These are phyloP conservation scores for Heimioporus sp. DNA, from an alignment of 768 basidiomycete species.

Conservation along the genomic window DNA sequence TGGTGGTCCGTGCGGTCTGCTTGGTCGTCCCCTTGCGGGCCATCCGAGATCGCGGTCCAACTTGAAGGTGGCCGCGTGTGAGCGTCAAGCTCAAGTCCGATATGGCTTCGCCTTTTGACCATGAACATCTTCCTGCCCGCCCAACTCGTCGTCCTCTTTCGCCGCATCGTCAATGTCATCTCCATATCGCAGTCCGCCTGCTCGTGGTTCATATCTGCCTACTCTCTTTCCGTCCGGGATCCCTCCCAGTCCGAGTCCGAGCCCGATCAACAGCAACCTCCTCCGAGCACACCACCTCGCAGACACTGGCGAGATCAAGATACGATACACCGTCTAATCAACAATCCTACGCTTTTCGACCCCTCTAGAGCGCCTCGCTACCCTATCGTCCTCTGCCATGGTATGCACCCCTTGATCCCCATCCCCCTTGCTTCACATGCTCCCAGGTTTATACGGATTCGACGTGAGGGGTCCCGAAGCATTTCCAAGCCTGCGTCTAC, in stretches of 20 bases:
- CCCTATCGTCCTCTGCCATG: conserved; percentile 95
- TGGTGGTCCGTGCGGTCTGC: background rate
- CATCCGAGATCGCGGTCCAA: no score
- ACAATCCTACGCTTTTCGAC: conserved; percentile 74
- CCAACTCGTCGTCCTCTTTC: conserved; percentile 59
- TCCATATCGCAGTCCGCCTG: conserved; percentile 3
- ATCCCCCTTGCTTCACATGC: background rate
- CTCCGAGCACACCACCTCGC: conserved; percentile 4
- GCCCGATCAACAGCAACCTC: conserved; percentile 6
- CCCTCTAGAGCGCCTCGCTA: conserved; percentile 79
- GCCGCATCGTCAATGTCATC: conserved; percentile 64
- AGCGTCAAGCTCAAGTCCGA: no score
- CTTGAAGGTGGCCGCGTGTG: background rate
- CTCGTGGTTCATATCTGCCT: conserved; percentile 16
- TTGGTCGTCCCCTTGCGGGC: conserved; percentile 3
- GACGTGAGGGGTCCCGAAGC: conserved; percentile 82
- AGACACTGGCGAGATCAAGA: conserved; percentile 34
- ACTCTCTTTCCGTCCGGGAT: background rate
- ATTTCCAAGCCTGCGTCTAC: conserved; percentile 80
- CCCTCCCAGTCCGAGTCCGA: background rate
- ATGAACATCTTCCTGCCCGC: conserved; percentile 54
- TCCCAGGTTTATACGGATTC: conserved; percentile 87
- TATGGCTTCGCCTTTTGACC: background rate
- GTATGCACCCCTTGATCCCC: conserved; percentile 36
- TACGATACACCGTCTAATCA: conserved; percentile 67